Evolutionary conservation across 208 protist genomes (phyloP), one percentile per base, ranked within the genome.

Genomic region (Leishmania amazonensis): DNA sequence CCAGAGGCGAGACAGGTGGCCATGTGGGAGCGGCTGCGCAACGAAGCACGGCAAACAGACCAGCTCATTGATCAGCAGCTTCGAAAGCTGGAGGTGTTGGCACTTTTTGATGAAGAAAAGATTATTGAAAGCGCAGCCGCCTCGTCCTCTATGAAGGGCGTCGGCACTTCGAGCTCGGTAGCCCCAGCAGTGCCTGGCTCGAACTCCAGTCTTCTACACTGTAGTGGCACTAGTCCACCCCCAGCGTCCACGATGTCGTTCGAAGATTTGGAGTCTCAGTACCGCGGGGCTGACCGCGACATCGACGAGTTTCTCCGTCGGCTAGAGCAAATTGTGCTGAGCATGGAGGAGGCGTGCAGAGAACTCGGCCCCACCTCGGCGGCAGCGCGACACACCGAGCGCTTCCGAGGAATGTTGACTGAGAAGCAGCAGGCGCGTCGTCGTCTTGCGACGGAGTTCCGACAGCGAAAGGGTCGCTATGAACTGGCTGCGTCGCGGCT

Each of bases 1-100:
- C n/a, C 79, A 40, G 70, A 80, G 49, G 53, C 76, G 31, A 73
- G 67, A 62, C 80, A 82, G 58, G 51, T 84, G 57, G 78, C 77
- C 13, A 82, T 87, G 38, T 95, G 91, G 91, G 90, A 95, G 58
- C 85, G 87, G 1, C 85, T 95, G 72, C 91, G 93, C 28, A 87
- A 84, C 38, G 91, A 97, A 76, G 93, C 88, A 28, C 89, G 91
- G 28, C 91, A 95, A 51, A 78, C 82, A 5, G 93, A 97, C 42
- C 76, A 87, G 42, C 73, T 87, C 17, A 77, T 95, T 68, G 91
- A 97, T 70, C 82, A 86, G 35, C 85, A 97, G 78, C 84, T 97
- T 8, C 79, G 65, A 38, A 76, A 65, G 13, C 75, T 97, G 19
- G 93, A 97, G 60, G 49, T 28, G 3, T 67, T 85, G 11, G 85